These are phyloP conservation scores for Phylloporus rhodoxanthus DNA, from an alignment of 768 basidiomycete species.

Conservation along the genomic window DNA sequence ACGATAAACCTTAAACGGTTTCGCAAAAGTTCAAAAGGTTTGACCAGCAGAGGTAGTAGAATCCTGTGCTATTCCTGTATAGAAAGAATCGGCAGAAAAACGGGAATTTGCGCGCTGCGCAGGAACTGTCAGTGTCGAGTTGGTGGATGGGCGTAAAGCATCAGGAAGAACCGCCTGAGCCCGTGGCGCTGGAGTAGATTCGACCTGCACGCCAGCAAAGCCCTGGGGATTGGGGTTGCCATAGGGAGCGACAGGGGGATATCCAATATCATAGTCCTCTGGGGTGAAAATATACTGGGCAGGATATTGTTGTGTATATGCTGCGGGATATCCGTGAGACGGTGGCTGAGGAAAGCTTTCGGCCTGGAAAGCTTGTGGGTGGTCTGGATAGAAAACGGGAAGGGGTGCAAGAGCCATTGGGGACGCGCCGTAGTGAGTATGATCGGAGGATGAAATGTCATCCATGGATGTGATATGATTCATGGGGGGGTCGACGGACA, in stretches of 20 bases:
- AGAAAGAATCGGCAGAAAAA: conserved; percentile 29
- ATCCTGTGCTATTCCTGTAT: conserved; percentile 17
- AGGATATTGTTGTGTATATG: conserved; percentile 12
- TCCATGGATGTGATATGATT: conserved; percentile 8
- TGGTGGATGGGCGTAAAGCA: conserved; percentile 15
- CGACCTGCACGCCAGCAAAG: conserved; percentile 5
- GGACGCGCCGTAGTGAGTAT: conserved; percentile 17
- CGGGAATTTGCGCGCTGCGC: conserved; percentile 11
- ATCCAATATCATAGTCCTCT: conserved; percentile 20
- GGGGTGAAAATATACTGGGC: conserved; percentile 23
- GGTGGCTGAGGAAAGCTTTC: conserved; percentile 5
- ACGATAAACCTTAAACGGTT: conserved; percentile 7
- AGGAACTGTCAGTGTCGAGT: background rate
- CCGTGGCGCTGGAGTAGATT: conserved; percentile 2
- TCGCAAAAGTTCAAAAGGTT: conserved; percentile 13
- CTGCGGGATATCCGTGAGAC: background rate
- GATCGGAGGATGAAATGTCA: conserved; percentile 17
- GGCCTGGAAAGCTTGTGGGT: conserved; percentile 7
- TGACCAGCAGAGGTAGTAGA: conserved; percentile 7
- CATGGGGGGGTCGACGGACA: conserved; percentile 8
- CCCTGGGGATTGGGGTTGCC: conserved; percentile 5
- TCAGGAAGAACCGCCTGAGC: conserved; percentile 4
- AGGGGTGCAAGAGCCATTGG: conserved; percentile 15
- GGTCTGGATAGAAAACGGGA: conserved; percentile 21
- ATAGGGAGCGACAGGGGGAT: conserved; percentile 19